Evolutionary conservation across 1,284 basidiomycete species (phyloP).

Genomic region (Papiliotrema fonsecae): DNA sequence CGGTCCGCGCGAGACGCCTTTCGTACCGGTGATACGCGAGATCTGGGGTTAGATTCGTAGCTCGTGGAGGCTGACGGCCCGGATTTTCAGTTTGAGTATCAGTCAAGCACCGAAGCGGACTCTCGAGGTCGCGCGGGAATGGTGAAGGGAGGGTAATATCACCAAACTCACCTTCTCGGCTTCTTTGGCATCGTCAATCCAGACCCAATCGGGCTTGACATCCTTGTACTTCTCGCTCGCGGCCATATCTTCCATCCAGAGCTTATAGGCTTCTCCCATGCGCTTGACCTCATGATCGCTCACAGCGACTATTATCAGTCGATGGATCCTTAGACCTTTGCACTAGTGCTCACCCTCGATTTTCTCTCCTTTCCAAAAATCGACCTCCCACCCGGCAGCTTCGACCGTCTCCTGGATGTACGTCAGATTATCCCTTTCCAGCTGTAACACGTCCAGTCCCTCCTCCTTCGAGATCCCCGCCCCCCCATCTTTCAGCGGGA

Average conservation of each 20-base stretch:
- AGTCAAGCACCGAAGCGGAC: not conserved
- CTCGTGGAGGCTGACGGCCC: no score
- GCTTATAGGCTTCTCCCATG: not conserved
- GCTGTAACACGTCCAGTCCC: slow-evolving; percentile 53
- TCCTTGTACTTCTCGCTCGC: slow-evolving; percentile 8
- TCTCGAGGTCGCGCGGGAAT: not conserved
- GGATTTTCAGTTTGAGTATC: no score
- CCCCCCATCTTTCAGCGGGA: slow-evolving; percentile 27
- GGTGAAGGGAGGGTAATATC: not conserved
- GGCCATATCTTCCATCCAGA: not conserved
- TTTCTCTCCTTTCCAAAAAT: slow-evolving; percentile 27
- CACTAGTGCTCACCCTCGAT: slow-evolving; percentile 18
- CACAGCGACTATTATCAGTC: not conserved
- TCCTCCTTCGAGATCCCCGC: slow-evolving; percentile 42
- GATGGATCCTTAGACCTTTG: not conserved
- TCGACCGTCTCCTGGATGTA: slow-evolving; percentile 57
- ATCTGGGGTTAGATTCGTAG: slow-evolving; percentile 1
- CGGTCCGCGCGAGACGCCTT: slow-evolving; percentile 13
- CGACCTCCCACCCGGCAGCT: slow-evolving; percentile 25
- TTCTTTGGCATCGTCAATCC: slow-evolving; percentile 24
- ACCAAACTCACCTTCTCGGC: slow-evolving; percentile 21
- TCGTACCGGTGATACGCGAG: slow-evolving; percentile 8
- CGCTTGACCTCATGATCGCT: not conserved
- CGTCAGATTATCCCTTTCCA: slow-evolving; percentile 63
- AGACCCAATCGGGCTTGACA: slow-evolving; percentile 17